These are phyloP conservation scores for Diplodia seriata DNA, from an alignment of 2,329 filamentous ascomycete genomes.

Conservation along the genomic window DNA sequence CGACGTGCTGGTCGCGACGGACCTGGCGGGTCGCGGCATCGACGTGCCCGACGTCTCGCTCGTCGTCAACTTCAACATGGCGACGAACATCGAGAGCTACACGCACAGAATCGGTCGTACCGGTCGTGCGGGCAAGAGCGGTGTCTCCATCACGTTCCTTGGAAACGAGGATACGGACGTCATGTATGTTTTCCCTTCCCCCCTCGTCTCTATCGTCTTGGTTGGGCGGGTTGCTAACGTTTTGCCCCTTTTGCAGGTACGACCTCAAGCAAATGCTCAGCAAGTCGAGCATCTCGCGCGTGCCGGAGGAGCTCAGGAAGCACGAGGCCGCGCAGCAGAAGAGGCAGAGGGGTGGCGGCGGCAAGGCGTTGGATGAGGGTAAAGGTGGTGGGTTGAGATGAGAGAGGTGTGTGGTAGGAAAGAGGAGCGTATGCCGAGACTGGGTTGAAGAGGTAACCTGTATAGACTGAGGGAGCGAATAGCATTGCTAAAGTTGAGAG, in stretches of 20 bases:
- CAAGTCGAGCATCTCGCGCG: constrained; percentile 85
- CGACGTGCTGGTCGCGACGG: constrained; percentile 92
- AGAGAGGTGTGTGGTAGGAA: background rate
- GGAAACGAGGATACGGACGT: constrained; percentile 89
- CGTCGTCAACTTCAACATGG: constrained; percentile 98
- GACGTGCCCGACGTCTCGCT: constrained; percentile 93
- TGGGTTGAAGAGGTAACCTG: too few relatives aligned
- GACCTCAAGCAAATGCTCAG: constrained; percentile 94
- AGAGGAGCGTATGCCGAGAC: background rate
- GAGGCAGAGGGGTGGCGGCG: constrained; percentile 44
- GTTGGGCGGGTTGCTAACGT: constrained; percentile 16
- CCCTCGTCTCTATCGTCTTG: background rate
- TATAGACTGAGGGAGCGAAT: too few relatives aligned
- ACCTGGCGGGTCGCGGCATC: constrained; percentile 95
- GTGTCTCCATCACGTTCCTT: constrained; percentile 94
- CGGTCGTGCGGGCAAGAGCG: constrained; percentile 94
- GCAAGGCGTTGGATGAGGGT: constrained; percentile 44
- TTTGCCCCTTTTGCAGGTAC: constrained; percentile 54
- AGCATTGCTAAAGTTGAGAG: too few relatives aligned
- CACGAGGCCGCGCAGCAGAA: constrained; percentile 93
- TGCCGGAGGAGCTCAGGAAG: constrained; percentile 88
- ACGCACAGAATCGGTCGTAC: constrained; percentile 99
- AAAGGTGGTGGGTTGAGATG: constrained; percentile 32
- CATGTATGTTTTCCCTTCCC: constrained; percentile 62
- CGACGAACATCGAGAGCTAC: constrained; percentile 97